Percentiles rank a stretch among this genome's conserved stretches.
These are phyloP conservation scores for Colletotrichum sp. DNA, from an alignment of 2,329 filamentous ascomycete genomes.

Conservation along the genomic window DNA sequence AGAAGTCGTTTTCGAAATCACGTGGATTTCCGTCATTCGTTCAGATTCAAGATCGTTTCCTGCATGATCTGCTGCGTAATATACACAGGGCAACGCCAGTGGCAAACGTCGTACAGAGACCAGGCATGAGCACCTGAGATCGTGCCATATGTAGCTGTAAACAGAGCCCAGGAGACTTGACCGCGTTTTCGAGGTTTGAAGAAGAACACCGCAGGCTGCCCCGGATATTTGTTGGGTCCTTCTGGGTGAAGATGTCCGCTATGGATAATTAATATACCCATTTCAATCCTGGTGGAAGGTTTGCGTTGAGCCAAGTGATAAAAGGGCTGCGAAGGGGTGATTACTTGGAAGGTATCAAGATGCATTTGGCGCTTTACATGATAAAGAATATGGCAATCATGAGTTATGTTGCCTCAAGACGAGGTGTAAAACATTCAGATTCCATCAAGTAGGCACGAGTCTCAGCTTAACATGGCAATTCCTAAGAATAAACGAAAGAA, in stretches of 20 bases:
- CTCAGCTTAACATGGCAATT: rapidly evolving
- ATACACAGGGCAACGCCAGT: not conserved
- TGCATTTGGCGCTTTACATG: not conserved
- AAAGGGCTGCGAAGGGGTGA: not conserved
- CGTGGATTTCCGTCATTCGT: not conserved
- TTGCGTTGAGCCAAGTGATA: not conserved
- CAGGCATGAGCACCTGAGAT: not conserved
- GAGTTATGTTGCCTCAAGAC: not conserved
- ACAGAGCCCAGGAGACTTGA: not conserved
- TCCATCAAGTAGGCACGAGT: not conserved
- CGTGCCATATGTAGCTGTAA: not conserved
- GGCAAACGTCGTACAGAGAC: not conserved
- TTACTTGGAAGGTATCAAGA: not conserved
- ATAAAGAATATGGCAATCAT: not conserved
- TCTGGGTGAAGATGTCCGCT: not conserved
- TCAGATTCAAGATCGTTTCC: not conserved
- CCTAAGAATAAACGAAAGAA: rapidly evolving
- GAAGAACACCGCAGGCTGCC: no score
- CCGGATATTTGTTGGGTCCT: not conserved
- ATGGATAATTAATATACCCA: not conserved
- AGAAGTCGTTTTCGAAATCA: not conserved
- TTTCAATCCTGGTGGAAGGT: rapidly evolving
- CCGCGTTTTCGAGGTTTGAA: not conserved
- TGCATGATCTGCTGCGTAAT: not conserved
- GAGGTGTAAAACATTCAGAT: not conserved